Base-by-base conservation (phyloP, 768 basidiomycete species). In the Agaricus blazei region DNA sequence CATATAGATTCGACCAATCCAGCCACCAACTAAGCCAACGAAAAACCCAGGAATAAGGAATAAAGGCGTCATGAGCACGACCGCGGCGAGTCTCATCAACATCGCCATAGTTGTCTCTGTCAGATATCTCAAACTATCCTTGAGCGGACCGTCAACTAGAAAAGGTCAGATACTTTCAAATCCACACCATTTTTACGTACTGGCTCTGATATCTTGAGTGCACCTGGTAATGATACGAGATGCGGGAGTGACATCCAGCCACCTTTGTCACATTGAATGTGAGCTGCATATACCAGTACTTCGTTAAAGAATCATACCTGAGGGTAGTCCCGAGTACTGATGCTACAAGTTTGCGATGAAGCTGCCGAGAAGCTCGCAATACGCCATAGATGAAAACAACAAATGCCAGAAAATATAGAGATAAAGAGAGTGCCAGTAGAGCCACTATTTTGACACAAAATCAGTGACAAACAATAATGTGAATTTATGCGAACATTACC, bases 281-380 rank as follows among this genome's bases (percentile, higher is more conserved):
- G 7, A 47, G n/a, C 24, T 15, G 41, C 24, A 27, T 6, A 34
- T 11, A 34, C 34, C 7, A 34, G 34, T 11, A 34, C 34, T 46
- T 28, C 28, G 28, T 34, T 4, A 27, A 26, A 42, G 34, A 15
- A 31, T 12, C 67, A n/a, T 55, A 79, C 82, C 83, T 74, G 27
- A 87, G 63, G 1, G 85, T 86, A 2, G 83, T 81, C 0, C 82
- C 78, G 9, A 87, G 66, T 1, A 87, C 65, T 9, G 82, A 74
- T 26, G 73, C 61, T 15, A 87, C 59, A 3, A 87, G 74, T 52
- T 69, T 67, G n/a, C 61, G 59, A 62, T 87, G 83, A 15, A 87
- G 77, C 9, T 59, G 65, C 50, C 74, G 68, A 6, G 83, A 83
- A 1, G 84, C 85, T 47, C 79, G 67, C 48, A 84, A 58, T 1